phyloP scores from a whole-genome alignment of 805 yeast species.

The Candida golubevii region DNA sequence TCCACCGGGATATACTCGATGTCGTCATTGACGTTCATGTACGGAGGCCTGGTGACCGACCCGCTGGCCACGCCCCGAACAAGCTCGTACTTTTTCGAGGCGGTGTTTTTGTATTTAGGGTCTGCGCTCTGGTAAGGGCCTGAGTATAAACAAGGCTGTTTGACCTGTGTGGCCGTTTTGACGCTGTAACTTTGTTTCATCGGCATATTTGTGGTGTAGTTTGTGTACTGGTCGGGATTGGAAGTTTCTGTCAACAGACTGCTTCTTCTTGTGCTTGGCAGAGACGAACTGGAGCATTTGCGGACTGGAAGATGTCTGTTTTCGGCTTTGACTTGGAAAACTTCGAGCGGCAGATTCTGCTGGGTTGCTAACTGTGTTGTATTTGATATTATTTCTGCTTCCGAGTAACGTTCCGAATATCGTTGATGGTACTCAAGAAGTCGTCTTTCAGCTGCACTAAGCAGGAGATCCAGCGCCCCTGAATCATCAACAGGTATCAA shows the following conservation, averaged over 20 bases:
- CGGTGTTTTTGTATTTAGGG: slow-evolving; percentile 1
- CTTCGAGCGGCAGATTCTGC: slow-evolving; percentile 3
- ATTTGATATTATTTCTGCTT: no score
- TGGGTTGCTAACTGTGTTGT: background rate
- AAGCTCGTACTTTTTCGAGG: slow-evolving; percentile 33
- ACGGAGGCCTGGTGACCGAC: slow-evolving; percentile 49
- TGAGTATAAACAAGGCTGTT: slow-evolving; percentile 1
- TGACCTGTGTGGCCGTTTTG: background rate
- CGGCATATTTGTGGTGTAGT: slow-evolving; percentile 2
- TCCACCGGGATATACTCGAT: slow-evolving; percentile 43
- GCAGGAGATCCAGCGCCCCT: background rate
- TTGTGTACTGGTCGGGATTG: slow-evolving; percentile 1
- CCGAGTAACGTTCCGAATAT: no score
- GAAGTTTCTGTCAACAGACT: slow-evolving; percentile 3
- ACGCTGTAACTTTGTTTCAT: background rate
- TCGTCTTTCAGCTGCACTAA: no score
- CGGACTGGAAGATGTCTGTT: slow-evolving; percentile 1
- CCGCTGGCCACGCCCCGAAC: slow-evolving; percentile 61
- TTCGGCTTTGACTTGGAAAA: background rate
- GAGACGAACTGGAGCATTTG: background rate
- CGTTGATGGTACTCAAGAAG: no score
- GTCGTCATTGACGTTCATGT: slow-evolving; percentile 25
- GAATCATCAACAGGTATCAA: background rate
- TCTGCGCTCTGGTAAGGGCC: background rate
- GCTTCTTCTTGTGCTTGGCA: slow-evolving; percentile 7